Conservation (phyloP, 768 basidiomycete genomes). For the Psilocybe sp. region DNA sequence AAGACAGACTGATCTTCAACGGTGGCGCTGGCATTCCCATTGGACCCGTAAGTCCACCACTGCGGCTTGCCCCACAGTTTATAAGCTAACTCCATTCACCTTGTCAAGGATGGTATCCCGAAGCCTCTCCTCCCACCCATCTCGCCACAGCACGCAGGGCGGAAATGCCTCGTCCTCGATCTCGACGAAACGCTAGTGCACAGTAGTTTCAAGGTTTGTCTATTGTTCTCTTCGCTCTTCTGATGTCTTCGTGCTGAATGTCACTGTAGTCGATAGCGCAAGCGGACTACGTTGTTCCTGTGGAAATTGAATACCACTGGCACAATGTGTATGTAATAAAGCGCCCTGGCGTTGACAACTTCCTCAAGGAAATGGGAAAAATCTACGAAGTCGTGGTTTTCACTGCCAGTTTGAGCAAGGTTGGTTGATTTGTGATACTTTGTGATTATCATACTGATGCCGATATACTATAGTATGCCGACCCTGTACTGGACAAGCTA, state of each 20-base stretch:
- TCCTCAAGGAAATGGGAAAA: constrained; percentile 96
- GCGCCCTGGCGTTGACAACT: constrained; percentile 95
- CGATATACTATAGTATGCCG: constrained; percentile 72
- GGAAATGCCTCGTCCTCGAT: constrained; percentile 96
- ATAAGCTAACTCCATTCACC: constrained; percentile 1
- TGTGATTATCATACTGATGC: too few relatives aligned
- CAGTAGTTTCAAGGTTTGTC: constrained; percentile 90
- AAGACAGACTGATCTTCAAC: constrained; percentile 82
- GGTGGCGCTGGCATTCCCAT: constrained; percentile 95
- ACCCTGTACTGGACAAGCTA: constrained; percentile 96
- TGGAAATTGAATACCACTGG: constrained; percentile 97
- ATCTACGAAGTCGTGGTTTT: constrained; percentile 97
- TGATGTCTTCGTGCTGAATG: constrained; percentile 1
- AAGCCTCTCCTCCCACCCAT: constrained; percentile 86
- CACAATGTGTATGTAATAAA: constrained; percentile 99
- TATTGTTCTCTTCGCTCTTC: not conserved
- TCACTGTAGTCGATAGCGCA: constrained; percentile 68
- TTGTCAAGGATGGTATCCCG: constrained; percentile 74
- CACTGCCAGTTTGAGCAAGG: constrained; percentile 98
- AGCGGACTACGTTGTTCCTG: constrained; percentile 97
- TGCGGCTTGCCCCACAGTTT: not conserved
- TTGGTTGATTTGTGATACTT: constrained; percentile 29
- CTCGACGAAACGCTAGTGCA: constrained; percentile 97
- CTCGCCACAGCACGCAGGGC: constrained; percentile 75
- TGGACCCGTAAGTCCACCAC: constrained; percentile 65